A percentile compares a stretch with the other conserved stretches of the same genome.
These are phyloP conservation scores for Pythium monospermum DNA, from an alignment of 352 stramenopile species.

Conservation along the genomic window DNA sequence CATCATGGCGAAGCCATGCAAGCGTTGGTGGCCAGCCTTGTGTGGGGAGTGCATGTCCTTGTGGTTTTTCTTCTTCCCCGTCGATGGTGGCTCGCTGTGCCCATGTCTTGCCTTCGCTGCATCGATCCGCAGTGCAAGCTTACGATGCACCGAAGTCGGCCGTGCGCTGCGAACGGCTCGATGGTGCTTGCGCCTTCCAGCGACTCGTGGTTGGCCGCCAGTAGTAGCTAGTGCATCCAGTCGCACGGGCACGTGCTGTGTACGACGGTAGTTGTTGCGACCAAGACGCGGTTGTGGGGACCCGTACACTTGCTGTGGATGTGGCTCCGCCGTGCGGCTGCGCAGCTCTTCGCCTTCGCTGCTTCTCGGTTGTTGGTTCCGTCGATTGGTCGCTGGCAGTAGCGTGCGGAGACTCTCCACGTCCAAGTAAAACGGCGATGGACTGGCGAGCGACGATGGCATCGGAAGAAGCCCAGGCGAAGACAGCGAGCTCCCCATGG, in stretches of 20 bases:
- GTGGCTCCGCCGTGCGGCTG: neutral
- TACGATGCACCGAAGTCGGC: constrained; percentile 28
- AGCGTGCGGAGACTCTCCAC: constrained; percentile 58
- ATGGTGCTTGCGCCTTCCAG: constrained; percentile 1
- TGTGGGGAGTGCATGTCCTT: constrained; percentile 14
- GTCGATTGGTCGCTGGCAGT: constrained; percentile 22
- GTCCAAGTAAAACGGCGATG: constrained; percentile 62
- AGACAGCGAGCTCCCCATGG: constrained; percentile 1
- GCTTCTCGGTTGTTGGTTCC: constrained; percentile 15
- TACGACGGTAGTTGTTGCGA: constrained; percentile 15
- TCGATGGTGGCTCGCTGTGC: neutral
- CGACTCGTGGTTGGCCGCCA: neutral
- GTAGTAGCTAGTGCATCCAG: constrained; percentile 35
- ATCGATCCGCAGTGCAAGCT: constrained; percentile 42
- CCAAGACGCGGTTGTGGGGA: constrained; percentile 6
- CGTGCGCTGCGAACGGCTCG: constrained; percentile 6
- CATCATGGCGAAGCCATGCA: neutral
- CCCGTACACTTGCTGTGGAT: constrained; percentile 8
- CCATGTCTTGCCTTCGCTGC: constrained; percentile 28
- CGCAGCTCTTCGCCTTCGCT: neutral
- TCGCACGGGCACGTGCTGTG: constrained; percentile 21
- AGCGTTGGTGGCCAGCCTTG: neutral
- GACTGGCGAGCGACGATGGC: constrained; percentile 2
- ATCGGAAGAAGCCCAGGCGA: no score
- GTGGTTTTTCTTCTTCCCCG: neutral